Evolutionary conservation across 768 basidiomycete genomes (phyloP).

Genomic region (Pisolithus sp.): DNA sequence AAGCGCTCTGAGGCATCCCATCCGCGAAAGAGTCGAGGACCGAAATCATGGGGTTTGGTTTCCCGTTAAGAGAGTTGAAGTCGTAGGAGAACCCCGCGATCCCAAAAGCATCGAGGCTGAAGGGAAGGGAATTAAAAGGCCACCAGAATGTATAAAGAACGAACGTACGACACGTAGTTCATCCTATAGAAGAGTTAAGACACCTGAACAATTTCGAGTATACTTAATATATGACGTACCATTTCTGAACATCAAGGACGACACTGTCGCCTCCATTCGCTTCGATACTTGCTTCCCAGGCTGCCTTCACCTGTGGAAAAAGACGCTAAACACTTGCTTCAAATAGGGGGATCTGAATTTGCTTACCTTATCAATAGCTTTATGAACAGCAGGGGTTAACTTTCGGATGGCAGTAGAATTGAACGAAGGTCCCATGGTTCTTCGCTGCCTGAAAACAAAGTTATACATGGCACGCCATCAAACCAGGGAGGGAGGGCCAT

Average conservation of each 20-base stretch:
- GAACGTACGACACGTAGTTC: slow-evolving; percentile 20
- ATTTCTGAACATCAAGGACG: slow-evolving; percentile 30
- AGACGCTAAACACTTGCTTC: slow-evolving; percentile 4
- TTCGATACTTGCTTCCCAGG: slow-evolving; percentile 20
- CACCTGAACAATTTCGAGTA: not conserved
- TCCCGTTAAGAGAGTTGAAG: slow-evolving; percentile 37
- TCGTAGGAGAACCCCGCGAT: slow-evolving; percentile 41
- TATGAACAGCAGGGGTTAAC: slow-evolving; percentile 17
- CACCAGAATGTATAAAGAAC: not conserved
- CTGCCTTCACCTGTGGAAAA: slow-evolving; percentile 17
- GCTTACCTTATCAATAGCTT: slow-evolving; percentile 21
- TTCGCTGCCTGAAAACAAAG: slow-evolving; percentile 16
- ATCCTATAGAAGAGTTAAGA: slow-evolving; percentile 9
- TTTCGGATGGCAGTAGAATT: slow-evolving; percentile 18
- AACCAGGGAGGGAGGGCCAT: not conserved
- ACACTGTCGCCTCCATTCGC: slow-evolving; percentile 7
- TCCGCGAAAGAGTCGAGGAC: slow-evolving; percentile 16
- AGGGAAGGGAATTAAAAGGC: slow-evolving; percentile 12
- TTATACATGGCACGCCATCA: too few relatives aligned
- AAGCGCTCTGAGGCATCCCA: slow-evolving; percentile 1
- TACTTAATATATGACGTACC: slow-evolving; percentile 5
- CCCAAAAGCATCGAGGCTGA: slow-evolving; percentile 38
- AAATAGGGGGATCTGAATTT: not conserved
- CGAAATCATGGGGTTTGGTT: slow-evolving; percentile 18
- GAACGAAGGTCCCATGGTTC: slow-evolving; percentile 20